A percentile compares a stretch with the other conserved stretches of the same genome.
Conservation (phyloP, 371 early-diverging fungal genomes). For the Actinomucor elegans region DNA sequence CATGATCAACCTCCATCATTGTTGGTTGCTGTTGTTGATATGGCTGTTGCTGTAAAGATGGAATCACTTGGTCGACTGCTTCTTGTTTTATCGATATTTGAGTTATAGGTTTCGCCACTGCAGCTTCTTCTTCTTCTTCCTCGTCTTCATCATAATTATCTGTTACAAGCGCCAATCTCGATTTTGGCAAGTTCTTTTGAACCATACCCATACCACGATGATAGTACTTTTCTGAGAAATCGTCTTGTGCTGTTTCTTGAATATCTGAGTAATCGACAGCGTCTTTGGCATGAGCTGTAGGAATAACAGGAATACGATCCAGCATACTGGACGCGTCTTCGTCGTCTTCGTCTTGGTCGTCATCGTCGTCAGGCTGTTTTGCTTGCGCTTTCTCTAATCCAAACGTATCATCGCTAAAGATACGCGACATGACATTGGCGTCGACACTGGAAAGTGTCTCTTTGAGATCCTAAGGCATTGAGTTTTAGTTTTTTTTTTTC, state of each 20-base stretch:
- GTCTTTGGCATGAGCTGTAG: slow-evolving; percentile 55
- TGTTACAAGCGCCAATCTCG: slow-evolving; percentile 34
- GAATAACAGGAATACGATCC: slow-evolving; percentile 16
- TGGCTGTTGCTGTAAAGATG: background rate
- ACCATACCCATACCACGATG: slow-evolving; percentile 36
- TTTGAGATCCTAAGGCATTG: slow-evolving; percentile 70
- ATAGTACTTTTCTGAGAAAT: slow-evolving; percentile 47
- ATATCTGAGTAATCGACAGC: slow-evolving; percentile 85
- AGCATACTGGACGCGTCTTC: slow-evolving; percentile 23
- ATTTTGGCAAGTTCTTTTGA: slow-evolving; percentile 29
- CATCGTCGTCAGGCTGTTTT: slow-evolving; percentile 36
- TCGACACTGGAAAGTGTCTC: slow-evolving; percentile 64
- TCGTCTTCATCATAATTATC: slow-evolving; percentile 71
- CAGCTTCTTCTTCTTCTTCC: slow-evolving; percentile 44
- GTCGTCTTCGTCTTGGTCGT: slow-evolving; percentile 37
- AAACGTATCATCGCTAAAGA: slow-evolving; percentile 58
- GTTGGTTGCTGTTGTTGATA: background rate
- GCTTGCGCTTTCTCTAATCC: slow-evolving; percentile 43
- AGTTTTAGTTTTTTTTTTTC: too few species aligned
- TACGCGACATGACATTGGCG: slow-evolving; percentile 48
- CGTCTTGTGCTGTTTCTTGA: slow-evolving; percentile 78
- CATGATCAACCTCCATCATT: background rate
- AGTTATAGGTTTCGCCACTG: background rate
- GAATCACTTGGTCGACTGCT: background rate
- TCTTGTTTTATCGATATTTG: slow-evolving; percentile 2